Evolutionary conservation across 1,284 basidiomycete species (phyloP).

Genomic region (Exsudoporus floridanus): DNA sequence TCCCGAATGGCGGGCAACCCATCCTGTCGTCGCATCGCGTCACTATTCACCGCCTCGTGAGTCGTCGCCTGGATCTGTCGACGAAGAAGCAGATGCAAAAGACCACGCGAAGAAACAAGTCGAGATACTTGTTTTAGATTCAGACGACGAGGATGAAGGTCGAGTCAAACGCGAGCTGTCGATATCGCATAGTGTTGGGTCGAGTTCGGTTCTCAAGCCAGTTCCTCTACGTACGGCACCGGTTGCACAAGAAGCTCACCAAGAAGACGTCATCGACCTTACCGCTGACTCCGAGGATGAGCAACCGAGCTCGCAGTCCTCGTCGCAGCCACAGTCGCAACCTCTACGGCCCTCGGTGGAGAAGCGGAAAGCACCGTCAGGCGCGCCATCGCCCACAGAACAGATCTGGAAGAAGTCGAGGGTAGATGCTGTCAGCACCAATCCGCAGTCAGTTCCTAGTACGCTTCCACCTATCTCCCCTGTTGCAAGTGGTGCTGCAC

Average conservation of each 20-base stretch:
- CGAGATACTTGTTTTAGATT: constrained; percentile 75
- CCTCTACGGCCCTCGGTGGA: constrained; percentile 32
- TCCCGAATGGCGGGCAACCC: constrained; percentile 59
- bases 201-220: constrained; percentile 32
- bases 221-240: constrained; percentile 17
- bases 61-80: constrained; percentile 34
- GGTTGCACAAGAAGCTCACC: constrained; percentile 19
- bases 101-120: constrained; percentile 44
- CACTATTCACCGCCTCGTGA: constrained; percentile 37
- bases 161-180: constrained; percentile 72
- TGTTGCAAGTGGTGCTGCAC: constrained; percentile 6
- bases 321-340: constrained; percentile 22
- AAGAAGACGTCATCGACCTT: constrained; percentile 69
- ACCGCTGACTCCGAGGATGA: constrained; percentile 78
- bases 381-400: constrained; percentile 54
- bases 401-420: constrained; percentile 73
- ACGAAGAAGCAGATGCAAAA: constrained; percentile 43
- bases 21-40: constrained; percentile 38
- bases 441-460: constrained; percentile 8
- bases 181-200: constrained; percentile 51
- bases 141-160: constrained; percentile 72
- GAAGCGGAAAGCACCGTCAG: constrained; percentile 60
- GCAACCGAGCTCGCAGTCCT: constrained; percentile 41
- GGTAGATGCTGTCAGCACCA: constrained; percentile 37
- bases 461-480: constrained; percentile 27